These are phyloP conservation scores for Pseudogymnoascus sp. DNA, from an alignment of 2,329 filamentous ascomycete species.

Conservation along the genomic window DNA sequence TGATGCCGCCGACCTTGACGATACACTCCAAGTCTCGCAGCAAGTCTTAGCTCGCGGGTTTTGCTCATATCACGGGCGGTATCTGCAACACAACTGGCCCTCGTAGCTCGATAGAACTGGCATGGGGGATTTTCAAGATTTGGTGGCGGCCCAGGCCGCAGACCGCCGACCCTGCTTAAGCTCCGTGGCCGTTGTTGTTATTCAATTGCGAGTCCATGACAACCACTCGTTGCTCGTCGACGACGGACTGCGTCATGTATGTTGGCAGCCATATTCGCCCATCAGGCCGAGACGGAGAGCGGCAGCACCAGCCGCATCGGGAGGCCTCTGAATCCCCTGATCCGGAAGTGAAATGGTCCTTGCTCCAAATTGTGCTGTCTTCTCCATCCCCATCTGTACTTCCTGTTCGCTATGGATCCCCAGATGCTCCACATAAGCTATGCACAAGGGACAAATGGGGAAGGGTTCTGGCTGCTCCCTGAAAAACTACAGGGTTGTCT, in stretches of 20 bases:
- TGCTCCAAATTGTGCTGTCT: background rate
- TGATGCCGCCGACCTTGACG: background rate
- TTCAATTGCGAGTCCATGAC: background rate
- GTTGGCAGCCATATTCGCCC: background rate
- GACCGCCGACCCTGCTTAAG: background rate
- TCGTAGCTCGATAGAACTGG: background rate
- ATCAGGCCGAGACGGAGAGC: background rate
- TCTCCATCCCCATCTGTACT: background rate
- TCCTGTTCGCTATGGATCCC: background rate
- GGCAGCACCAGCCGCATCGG: slow-evolving; percentile 1
- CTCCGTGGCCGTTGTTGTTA: background rate
- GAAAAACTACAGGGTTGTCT: slow-evolving; percentile 2
- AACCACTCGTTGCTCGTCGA: background rate
- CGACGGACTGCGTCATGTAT: background rate
- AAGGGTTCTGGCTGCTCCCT: background rate
- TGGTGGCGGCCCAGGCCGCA: background rate
- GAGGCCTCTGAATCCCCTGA: slow-evolving; percentile 8
- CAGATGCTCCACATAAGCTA: slow-evolving; percentile 6
- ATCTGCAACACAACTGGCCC: slow-evolving; percentile 2
- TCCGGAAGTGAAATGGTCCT: slow-evolving; percentile 8
- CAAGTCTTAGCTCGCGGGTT: background rate
- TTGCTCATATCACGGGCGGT: background rate
- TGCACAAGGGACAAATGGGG: background rate
- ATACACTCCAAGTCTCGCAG: slow-evolving; percentile 1
- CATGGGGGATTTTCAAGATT: background rate